phyloP scores from a whole-genome alignment of 306 rosid genomes.

The Inga leiocalycina region DNA sequence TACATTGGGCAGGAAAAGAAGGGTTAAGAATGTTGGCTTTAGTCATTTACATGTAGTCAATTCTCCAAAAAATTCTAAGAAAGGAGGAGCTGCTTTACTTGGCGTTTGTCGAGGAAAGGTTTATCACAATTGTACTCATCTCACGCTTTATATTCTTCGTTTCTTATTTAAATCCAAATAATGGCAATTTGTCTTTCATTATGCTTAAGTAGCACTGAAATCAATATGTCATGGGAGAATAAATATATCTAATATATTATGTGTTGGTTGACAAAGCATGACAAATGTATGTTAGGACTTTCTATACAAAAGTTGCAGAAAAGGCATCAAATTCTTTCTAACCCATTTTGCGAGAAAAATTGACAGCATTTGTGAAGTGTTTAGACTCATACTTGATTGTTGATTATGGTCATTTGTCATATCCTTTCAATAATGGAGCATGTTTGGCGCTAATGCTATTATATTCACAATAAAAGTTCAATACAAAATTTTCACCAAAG shows the following conservation, averaged over 20 bases:
- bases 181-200: constrained; percentile 21
- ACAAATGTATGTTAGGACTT: background rate
- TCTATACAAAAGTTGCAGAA: background rate
- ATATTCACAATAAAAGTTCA: background rate
- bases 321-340: constrained; percentile 8
- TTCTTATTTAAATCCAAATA: constrained; percentile 12
- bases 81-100: constrained; percentile 89
- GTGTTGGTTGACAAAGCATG: background rate
- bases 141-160: constrained; percentile 11
- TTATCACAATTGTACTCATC: constrained; percentile 16
- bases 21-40: constrained; percentile 49
- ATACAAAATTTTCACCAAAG: background rate
- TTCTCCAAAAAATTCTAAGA: constrained; percentile 39
- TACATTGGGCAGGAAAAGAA: constrained; percentile 56
- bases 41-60: constrained; percentile 44
- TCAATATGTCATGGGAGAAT: constrained; percentile 10
- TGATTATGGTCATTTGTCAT: constrained; percentile 6
- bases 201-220: constrained; percentile 9
- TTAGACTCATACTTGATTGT: background rate
- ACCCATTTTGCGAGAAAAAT: background rate
- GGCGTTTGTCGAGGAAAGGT: constrained; percentile 99
- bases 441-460: background rate
- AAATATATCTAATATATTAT: background rate
- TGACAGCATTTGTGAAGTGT: background rate
- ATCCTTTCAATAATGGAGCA: background rate